Base-by-base conservation (phyloP, 2,329 filamentous ascomycete species). In the Beauveria scarabaeidicola region DNA sequence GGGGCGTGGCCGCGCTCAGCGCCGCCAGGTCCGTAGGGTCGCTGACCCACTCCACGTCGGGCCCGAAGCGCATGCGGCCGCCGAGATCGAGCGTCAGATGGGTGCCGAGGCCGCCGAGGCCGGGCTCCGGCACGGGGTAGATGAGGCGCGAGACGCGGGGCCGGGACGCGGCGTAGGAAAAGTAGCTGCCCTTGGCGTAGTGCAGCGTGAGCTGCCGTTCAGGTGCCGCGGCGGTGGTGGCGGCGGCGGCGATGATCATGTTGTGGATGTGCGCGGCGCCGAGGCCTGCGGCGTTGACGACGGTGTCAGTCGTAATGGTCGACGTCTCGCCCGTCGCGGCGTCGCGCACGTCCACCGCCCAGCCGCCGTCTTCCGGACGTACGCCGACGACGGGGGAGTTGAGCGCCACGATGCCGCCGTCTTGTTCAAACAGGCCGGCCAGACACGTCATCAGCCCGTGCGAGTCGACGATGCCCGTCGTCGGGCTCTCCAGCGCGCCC, bases 171-270 rank as follows among this genome's bases (percentile, higher is more conserved):
- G 81, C 74, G 75, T 97, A 97, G 32, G 87, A 89, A 75, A 95
- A 97, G 77, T 99, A 99, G 62, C 90, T 93, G 1, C 94, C 94
- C 76, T 99, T 99, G 61, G 93, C 93, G 74, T 88, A 97, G 77
- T 83, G 89, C 5, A 91, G 81, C 25, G 73, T 81, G 43, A 77
- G 76, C 54, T 84, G 84, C 75, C 66, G 0, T 87, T 85, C 0
- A 1, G 50, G 27, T 1, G 5, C 23, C 5, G 90, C 79, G 11
- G 11, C 32, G 11, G 32, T 5, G 29, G 29, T 11, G 32, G 11
- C 32, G 11, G 32, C 13, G 29, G 29, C 29, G 32, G 11, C 13
- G 32, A 36, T 36, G 41, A 97, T 82, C 81, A 92, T 87, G 75
- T 97, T 99, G 68, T 88, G 87, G 48, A 97, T 77, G 23, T 76